Percentiles rank a stretch among this genome's conserved stretches.
phyloP scores from a whole-genome alignment of 306 rosid genomes.

The Arachis stenosperma region DNA sequence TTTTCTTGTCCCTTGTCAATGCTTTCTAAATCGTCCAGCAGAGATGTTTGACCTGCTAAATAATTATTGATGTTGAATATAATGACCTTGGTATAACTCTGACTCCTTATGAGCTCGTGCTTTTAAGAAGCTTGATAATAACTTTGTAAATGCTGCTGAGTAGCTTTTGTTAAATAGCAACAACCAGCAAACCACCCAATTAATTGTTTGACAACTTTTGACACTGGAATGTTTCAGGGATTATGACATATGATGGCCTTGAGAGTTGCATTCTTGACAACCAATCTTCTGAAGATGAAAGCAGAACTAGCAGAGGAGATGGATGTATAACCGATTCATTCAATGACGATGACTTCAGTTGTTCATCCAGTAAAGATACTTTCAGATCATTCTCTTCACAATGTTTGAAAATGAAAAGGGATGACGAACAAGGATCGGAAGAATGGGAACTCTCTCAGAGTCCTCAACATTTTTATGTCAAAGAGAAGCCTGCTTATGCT shows the following conservation, averaged over 20 bases:
- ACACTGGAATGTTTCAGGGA: conserved; percentile 61
- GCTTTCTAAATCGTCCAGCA: background rate
- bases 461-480: conserved; percentile 55
- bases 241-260: conserved; percentile 74
- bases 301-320: conserved; percentile 76
- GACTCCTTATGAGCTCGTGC: background rate
- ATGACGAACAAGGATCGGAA: conserved; percentile 59
- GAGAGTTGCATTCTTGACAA: conserved; percentile 66
- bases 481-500: conserved; percentile 57
- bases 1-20: background rate
- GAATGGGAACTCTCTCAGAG: conserved; percentile 70
- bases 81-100: conserved; percentile 6
- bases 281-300: conserved; percentile 64
- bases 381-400: conserved; percentile 79
- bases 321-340: conserved; percentile 73
- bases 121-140: conserved; percentile 1
- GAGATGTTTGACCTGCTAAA: conserved; percentile 30
- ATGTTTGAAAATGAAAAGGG: conserved; percentile 59
- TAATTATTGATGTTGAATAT: conserved; percentile 2
- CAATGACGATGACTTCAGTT: conserved; percentile 64
- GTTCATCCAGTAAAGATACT: conserved; percentile 80
- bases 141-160: background rate
- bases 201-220: background rate
- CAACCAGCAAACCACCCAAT: no score
- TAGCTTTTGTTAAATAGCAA: background rate